Percentiles rank a stretch among this genome's conserved stretches.
Conservation (phyloP, 1,284 basidiomycete species). For the Malassezia cuniculi region DNA sequence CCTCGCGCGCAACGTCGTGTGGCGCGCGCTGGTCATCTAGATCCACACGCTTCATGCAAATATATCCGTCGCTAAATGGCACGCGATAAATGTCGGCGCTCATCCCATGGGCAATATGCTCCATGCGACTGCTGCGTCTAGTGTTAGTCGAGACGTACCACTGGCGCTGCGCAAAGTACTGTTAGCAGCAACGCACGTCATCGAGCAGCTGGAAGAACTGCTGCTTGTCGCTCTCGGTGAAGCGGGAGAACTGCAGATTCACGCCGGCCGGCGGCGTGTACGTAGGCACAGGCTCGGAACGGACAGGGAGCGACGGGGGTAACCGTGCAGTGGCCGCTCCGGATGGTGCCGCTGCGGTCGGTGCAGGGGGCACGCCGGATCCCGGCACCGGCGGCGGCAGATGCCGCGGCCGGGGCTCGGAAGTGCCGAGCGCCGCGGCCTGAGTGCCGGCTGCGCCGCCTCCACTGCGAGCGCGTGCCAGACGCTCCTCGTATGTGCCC, state of each 20-base stretch:
- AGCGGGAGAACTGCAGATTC: conserved; percentile 28
- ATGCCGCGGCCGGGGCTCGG: background rate
- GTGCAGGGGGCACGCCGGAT: background rate
- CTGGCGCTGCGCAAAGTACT: too few species aligned
- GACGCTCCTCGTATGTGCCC: conserved; percentile 9
- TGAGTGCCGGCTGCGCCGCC: conserved; percentile 6
- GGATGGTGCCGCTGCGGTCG: background rate
- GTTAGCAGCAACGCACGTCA: conserved; percentile 15
- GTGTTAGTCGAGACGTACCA: too few species aligned
- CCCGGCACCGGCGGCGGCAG: conserved; percentile 7
- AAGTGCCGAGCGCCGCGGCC: too few species aligned
- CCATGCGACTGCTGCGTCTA: background rate
- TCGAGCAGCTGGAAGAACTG: conserved; percentile 33
- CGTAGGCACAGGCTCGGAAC: too few species aligned
- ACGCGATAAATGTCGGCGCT: conserved; percentile 8
- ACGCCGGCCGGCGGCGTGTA: background rate
- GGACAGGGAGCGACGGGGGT: too few species aligned
- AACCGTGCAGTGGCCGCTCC: background rate
- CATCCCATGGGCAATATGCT: conserved; percentile 9
- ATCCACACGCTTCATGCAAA: conserved; percentile 27
- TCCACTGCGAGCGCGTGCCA: conserved; percentile 3
- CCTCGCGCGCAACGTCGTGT: conserved; percentile 21
- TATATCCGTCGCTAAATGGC: conserved; percentile 4
- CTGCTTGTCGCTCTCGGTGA: conserved; percentile 27
- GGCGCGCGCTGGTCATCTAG: conserved; percentile 27